Base-by-base conservation (phyloP, 805 yeast species). In the Brettanomyces anomalus region DNA sequence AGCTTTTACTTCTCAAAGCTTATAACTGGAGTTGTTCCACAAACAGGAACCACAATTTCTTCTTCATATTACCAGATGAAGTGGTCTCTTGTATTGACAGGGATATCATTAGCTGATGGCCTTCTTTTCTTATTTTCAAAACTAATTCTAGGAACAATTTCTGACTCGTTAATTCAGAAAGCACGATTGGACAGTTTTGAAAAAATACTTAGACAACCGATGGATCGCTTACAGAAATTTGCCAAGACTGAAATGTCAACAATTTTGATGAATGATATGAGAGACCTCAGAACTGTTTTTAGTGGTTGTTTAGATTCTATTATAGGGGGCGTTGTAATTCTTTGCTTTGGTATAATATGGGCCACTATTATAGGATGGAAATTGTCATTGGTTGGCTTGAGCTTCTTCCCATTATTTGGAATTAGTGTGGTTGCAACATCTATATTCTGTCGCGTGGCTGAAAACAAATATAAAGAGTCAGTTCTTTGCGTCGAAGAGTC, bases 361-460 rank as follows among this genome's bases (percentile, higher is more conserved):
- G 79, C 96, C 0, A 47, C 87, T 1, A 71, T 70, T 0, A 57
- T 71, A 10, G 96, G 96, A 0, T 93, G 97, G 97, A 84, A 81
- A 53, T 64, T 93, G 35, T 76, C 96, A 2, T 62, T 90, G 8
- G 93, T 86, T 2, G 94, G 95, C 2, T 52, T 89, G 10, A 72
- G 95, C 0, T 68, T 88, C 58, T 70, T 84, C 13, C 94, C 96
- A 0, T 48, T 79, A 11, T 77, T 85, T 40, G 77, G 85, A 5
- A 46, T 55, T 0, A 40, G 77, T 3, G 60, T 81, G 28, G 19
- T 48, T 7, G 20, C 43, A 5, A 38, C 47, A 7, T 43, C 53
- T 1, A n/a, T 42, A 7, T 13, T 51, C 6, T 43, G 40, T 36
- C 78, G 74, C 46, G 57, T 49, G 8, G 70, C 70, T 48, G 96